phyloP scores from a whole-genome alignment of 176 grass and related monocot genomes.

The Bolboschoenus planiculmis region DNA sequence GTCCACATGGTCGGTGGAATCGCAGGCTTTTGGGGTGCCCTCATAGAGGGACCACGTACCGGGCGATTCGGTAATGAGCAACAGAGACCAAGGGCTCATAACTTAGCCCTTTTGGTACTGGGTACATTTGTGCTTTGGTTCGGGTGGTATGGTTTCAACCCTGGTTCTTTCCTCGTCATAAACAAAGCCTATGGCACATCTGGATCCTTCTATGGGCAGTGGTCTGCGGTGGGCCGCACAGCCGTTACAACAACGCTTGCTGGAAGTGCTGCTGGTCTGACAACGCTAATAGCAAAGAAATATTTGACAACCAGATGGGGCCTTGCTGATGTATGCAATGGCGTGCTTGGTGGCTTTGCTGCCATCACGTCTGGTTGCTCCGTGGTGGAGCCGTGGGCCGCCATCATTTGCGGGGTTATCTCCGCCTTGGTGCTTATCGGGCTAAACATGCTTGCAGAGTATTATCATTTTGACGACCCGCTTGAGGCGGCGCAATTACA shows the following conservation, averaged over 20 bases:
- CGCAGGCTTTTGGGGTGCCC: conserved; percentile 34
- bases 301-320: conserved; percentile 8
- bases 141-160: conserved; percentile 47
- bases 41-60: conserved; percentile 29
- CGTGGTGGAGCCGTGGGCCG: conserved; percentile 37
- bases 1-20: conserved; percentile 38
- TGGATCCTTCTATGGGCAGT: conserved; percentile 36
- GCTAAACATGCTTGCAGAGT: conserved; percentile 23
- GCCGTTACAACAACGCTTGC: conserved; percentile 39
- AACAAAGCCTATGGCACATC: conserved; percentile 27
- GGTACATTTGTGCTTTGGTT: conserved; percentile 41
- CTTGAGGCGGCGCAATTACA: conserved; percentile 38
- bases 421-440: conserved; percentile 29
- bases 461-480: conserved; percentile 25
- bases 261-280: conserved; percentile 26
- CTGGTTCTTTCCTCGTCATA: conserved; percentile 35
- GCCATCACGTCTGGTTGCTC: conserved; percentile 37
- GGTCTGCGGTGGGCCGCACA: conserved; percentile 33
- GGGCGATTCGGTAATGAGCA: background rate
- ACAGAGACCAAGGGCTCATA: conserved; percentile 11
- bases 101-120: conserved; percentile 25
- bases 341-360: conserved; percentile 36
- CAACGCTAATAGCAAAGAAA: conserved; percentile 29
- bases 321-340: conserved; percentile 37
- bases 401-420: conserved; percentile 31